phyloP scores from a whole-genome alignment of 805 yeast genomes.

The Maudiozyma bulderi region DNA sequence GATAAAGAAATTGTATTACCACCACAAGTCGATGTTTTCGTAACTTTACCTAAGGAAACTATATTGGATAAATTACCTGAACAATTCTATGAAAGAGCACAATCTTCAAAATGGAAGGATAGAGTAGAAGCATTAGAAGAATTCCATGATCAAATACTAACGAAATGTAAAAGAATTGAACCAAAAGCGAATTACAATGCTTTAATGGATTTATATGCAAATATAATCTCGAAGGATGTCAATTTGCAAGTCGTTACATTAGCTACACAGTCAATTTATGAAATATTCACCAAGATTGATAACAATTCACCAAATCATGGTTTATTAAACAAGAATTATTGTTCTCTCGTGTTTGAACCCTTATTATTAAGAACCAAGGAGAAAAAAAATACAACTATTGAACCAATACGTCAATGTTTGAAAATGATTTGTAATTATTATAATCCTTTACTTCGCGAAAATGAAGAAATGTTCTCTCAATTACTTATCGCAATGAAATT shows the following conservation, averaged over 20 bases:
- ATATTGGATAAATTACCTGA: conserved; percentile 57
- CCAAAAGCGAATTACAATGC: conserved; percentile 53
- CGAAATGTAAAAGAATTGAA: conserved; percentile 47
- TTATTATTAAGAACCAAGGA: conserved; percentile 80
- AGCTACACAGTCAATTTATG: conserved; percentile 58
- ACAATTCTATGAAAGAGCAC: conserved; percentile 45
- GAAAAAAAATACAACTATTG: conserved; percentile 69
- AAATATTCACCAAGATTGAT: conserved; percentile 58
- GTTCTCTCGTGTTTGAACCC: conserved; percentile 42
- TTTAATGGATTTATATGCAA: conserved; percentile 54
- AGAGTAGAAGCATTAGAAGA: conserved; percentile 78
- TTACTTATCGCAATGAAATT: conserved; percentile 52
- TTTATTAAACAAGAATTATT: conserved; percentile 43
- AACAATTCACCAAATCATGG: conserved; percentile 16
- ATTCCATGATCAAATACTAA: conserved; percentile 33
- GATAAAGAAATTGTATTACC: background rate
- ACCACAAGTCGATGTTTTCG: conserved; percentile 29
- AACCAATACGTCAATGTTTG: conserved; percentile 56
- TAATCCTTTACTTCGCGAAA: conserved; percentile 27
- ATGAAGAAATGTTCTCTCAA: conserved; percentile 44
- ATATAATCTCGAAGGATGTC: conserved; percentile 68
- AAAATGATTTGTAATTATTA: conserved; percentile 51
- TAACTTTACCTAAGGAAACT: conserved; percentile 58
- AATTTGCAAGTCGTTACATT: conserved; percentile 77
- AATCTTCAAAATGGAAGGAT: conserved; percentile 80